Base-by-base conservation (phyloP, 257 asterid species). In the Hygrophila difformis region DNA sequence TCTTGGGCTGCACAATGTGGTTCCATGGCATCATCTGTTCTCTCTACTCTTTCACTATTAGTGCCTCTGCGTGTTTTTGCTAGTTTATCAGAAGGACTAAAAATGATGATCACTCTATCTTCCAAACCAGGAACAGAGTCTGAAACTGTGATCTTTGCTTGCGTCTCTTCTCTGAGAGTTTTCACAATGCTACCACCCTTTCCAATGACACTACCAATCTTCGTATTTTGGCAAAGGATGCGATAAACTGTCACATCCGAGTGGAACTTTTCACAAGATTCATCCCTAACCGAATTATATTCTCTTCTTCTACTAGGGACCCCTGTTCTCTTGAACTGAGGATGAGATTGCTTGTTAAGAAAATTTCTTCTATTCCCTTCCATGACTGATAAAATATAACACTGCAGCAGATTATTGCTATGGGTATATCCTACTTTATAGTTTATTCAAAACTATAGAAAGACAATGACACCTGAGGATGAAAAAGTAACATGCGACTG, bases 1-100 rank as follows among this genome's bases (percentile, higher is more conserved):
- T 78, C 87, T 66, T 81, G 93, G 38, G 95, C 93, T 1, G 91
- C 92, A 67, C 92, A 85, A 49, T 71, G 81, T 28, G 70, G 77
- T 72, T 69, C 66, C 74, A 67, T 40, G 29, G 29, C 47, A 35
- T 22, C 57, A 46, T 57, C 57, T 53, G 51, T 77, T 57, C 40
- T 51, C 46, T 37, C 56, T 12, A 43, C 11, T 15, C 53, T 55
- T 16, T 41, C 66, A 19, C 26, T 65, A 22, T 49, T 63, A 40
- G 54, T 62, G 33, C 51, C 53, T 31, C 67, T 47, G 11, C 47
- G 64, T 43, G 63, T 55, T 54, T 61, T 73, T 36, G 76, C 68
- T 44, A 38, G 49, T 68, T 78, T 69, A 38, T 66, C 60, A 39
- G 87, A 81, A 45, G 92, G 81, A 66, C 92, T 81, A 47, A 42